phyloP scores from a whole-genome alignment of 2,329 filamentous ascomycete species.

The Xylariaceae sp. region DNA sequence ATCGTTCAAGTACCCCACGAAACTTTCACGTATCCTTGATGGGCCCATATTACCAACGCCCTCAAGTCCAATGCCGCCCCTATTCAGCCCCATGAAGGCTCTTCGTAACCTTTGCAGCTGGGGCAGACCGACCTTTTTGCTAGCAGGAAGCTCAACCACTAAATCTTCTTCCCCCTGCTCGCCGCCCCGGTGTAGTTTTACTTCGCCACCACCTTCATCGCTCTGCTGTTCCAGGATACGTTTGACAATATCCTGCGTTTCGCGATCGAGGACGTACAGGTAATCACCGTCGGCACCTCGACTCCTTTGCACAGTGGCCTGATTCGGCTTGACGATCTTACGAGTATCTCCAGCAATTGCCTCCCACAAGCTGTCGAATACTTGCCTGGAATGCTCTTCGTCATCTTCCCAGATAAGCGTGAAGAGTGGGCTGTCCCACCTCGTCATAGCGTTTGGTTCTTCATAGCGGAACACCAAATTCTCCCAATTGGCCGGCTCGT shows the following conservation, averaged over 20 bases:
- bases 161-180: slow-evolving; percentile 53
- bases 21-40: slow-evolving; percentile 65
- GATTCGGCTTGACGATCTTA: slow-evolving; percentile 74
- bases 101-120: slow-evolving; percentile 79
- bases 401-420: slow-evolving; percentile 79
- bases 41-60: slow-evolving; percentile 60
- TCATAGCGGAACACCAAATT: slow-evolving; percentile 84
- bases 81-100: slow-evolving; percentile 78
- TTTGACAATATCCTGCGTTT: slow-evolving; percentile 78
- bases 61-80: slow-evolving; percentile 69
- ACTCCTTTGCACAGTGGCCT: slow-evolving; percentile 71
- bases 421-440: slow-evolving; percentile 86
- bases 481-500: slow-evolving; percentile 70
- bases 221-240: slow-evolving; percentile 72
- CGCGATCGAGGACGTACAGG: slow-evolving; percentile 79
- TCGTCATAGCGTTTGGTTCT: slow-evolving; percentile 83
- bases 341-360: slow-evolving; percentile 68
- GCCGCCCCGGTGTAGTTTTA: slow-evolving; percentile 53
- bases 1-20: slow-evolving; percentile 72
- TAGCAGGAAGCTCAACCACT: slow-evolving; percentile 68
- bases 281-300: slow-evolving; percentile 74
- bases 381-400: slow-evolving; percentile 59
- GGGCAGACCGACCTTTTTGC: slow-evolving; percentile 70
- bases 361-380: slow-evolving; percentile 76
- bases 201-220: slow-evolving; percentile 68